A percentile compares a stretch with the other conserved stretches of the same genome.
These are phyloP conservation scores for Cryptosporidium ubiquitum DNA, from an alignment of 169 alveolate species.

Conservation along the genomic window DNA sequence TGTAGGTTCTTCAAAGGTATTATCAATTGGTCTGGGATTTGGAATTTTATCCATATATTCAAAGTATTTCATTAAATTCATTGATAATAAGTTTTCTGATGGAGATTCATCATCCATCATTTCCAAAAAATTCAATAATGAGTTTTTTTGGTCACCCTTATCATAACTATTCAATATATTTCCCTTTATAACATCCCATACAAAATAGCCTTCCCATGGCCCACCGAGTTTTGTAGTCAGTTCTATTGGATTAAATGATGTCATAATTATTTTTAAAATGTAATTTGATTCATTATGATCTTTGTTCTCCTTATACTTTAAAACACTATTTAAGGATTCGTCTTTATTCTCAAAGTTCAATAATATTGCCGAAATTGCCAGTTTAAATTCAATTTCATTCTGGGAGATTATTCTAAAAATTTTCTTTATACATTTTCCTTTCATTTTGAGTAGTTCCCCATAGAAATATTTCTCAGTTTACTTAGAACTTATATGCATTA, in stretches of 20 bases:
- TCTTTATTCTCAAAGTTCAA: background rate
- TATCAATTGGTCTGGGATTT: background rate
- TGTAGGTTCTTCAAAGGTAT: background rate
- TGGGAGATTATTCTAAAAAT: constrained; percentile 8
- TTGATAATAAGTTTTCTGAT: background rate
- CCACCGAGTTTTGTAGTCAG: constrained; percentile 60
- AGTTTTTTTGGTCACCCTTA: background rate
- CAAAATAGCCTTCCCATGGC: constrained; percentile 67
- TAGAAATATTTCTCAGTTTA: background rate
- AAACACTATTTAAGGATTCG: too few species aligned
- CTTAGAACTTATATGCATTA: background rate
- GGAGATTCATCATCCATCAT: background rate
- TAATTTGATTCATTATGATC: background rate
- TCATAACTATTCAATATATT: background rate
- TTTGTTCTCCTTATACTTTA: background rate
- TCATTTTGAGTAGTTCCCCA: background rate
- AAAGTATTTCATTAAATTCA: background rate
- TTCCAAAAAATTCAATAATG: constrained; percentile 29
- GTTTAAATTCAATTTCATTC: constrained; percentile 34
- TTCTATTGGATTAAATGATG: constrained; percentile 60
- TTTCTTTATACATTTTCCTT: constrained; percentile 24
- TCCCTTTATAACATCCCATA: constrained; percentile 24
- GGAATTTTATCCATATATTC: constrained; percentile 17
- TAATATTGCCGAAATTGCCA: constrained; percentile 35
- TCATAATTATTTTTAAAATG: constrained; percentile 16